Evolutionary conservation across 495 filamentous ascomycete genomes (phyloP).

Genomic region (Rhypophila decipiens): DNA sequence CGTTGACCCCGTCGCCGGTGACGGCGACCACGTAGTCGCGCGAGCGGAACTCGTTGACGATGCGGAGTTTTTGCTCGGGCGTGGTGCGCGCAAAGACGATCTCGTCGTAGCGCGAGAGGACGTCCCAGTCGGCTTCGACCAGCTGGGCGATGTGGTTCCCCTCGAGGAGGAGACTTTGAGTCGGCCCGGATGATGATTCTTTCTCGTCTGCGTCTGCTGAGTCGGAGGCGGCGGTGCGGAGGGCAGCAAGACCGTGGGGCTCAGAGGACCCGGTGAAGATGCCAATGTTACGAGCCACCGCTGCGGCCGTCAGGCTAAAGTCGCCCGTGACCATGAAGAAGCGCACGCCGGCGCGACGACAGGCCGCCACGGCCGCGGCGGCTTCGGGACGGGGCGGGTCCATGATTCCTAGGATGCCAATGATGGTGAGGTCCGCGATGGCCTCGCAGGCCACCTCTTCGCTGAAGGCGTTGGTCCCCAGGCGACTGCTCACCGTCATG

Average conservation of each 20-base stretch:
- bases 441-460: conserved; percentile 42
- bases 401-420: conserved; percentile 60
- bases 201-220: neutral
- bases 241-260: conserved; percentile 19
- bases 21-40: conserved; percentile 51
- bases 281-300: conserved; percentile 60
- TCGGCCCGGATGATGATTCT: neutral
- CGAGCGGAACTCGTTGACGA: conserved; percentile 60
- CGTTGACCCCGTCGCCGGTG: conserved; percentile 77
- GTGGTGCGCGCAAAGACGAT: conserved; percentile 63
- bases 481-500: conserved; percentile 31
- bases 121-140: conserved; percentile 51
- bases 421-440: conserved; percentile 45
- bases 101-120: conserved; percentile 48
- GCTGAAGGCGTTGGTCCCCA: conserved; percentile 31
- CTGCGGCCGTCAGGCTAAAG: conserved; percentile 61
- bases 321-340: conserved; percentile 73
- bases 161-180: neutral
- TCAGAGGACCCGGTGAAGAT: conserved; percentile 52
- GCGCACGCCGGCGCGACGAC: conserved; percentile 55
- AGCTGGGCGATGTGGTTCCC: conserved; percentile 23
- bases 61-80: conserved; percentile 69
- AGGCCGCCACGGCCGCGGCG: conserved; percentile 48
- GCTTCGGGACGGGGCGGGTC: conserved; percentile 65
- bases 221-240: neutral